Conservation (phyloP, 208 protist genomes). For the Trypanosoma brucei region DNA sequence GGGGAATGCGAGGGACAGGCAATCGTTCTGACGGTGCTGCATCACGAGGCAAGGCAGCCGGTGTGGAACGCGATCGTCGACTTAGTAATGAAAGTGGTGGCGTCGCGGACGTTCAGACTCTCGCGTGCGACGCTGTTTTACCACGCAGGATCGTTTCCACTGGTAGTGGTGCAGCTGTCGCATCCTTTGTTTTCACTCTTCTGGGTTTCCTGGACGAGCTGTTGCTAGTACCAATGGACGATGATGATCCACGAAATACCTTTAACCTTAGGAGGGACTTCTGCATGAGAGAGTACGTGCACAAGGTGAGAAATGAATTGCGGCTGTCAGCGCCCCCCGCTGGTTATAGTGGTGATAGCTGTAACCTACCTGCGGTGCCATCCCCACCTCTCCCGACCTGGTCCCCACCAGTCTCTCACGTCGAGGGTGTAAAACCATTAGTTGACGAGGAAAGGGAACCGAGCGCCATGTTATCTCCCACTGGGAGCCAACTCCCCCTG, state of each 20-base stretch:
- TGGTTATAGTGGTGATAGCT: constrained; percentile 3
- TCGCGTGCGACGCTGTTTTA: not conserved
- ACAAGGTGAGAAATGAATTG: constrained; percentile 31
- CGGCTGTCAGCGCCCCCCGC: constrained; percentile 18
- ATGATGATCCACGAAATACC: constrained; percentile 61
- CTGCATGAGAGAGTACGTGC: constrained; percentile 38
- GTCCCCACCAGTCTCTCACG: not conserved
- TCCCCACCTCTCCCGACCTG: not conserved
- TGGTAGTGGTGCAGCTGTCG: constrained; percentile 30
- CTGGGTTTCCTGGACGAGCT: constrained; percentile 68
- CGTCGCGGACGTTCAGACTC: not conserved
- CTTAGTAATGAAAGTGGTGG: not conserved
- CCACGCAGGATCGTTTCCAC: not conserved
- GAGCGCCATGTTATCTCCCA: no score
- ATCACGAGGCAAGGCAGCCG: no score
- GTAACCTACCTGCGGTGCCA: not conserved
- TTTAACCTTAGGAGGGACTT: constrained; percentile 61
- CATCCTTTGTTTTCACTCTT: constrained; percentile 54
- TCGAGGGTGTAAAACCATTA: no score
- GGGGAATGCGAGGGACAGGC: no score
- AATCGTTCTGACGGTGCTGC: no score
- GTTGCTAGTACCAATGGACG: constrained; percentile 71
- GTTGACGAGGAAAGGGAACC: no score
- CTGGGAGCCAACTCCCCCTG: no score
- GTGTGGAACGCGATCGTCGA: not conserved